Evolutionary conservation across 2,329 filamentous ascomycete species (phyloP), one percentile per base, ranked within the genome.

Genomic region (Fragosphaeria purpurea): DNA sequence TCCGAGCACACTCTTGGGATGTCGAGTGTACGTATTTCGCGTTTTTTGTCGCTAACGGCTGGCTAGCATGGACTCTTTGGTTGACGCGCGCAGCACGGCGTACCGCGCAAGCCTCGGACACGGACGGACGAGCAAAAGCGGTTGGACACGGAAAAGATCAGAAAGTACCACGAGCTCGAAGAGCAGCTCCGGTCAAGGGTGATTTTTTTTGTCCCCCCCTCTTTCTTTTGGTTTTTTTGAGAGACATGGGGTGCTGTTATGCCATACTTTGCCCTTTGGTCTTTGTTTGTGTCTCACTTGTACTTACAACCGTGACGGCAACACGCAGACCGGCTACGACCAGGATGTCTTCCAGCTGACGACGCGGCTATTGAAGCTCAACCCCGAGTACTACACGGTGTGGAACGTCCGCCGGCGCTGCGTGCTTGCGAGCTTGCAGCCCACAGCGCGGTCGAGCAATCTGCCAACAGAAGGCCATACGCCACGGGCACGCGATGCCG

Each of bases 311-410:
- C 22, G 22, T 2, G 3, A 22, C 22, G 22, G 22, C 22, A 22
- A 22, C 22, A 22, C 65, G 2, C 64, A 71, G 47, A 64, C 62
- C 54, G 68, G 76, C 57, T 76, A 73, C 63, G 74, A 73, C 41
- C 58, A 70, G 50, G 72, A 80, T 50, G 77, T 81, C 41, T 79
- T 90, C 59, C 70, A 77, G 55, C 76, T 86, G 50, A 86, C 84
- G 37, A 82, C 84, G n/a, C 81, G 79, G 58, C 77, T 93, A 43
- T 75, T 91, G 49, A 77, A 76, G 44, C 77, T 83, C 60, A 94
- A 94, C 65, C 88, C 88, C 32, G 88, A 94, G 67, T 90, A 90
- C 72, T 93, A 93, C 70, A 91, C 88, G 51, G 77, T 88, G 76
- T 94, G 88, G 88, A 94, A 94, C 74, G 79, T 84, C 70, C 84